Evolutionary conservation across 257 asterid genomes (phyloP).

Genomic region (Forsythia suspensa): DNA sequence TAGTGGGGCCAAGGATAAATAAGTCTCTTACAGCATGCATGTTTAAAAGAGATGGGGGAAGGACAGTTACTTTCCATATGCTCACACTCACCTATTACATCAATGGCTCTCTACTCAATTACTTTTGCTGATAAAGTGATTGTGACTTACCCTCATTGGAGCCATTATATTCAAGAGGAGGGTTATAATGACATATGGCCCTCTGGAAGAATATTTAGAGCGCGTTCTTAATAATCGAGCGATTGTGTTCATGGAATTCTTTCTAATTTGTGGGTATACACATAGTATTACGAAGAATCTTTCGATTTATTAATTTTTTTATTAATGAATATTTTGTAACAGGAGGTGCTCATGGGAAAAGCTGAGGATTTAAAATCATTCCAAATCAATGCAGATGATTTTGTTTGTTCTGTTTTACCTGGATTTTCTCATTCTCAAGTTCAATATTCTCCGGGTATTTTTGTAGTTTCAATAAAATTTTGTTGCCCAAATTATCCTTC

Average conservation of each 20-base stretch:
- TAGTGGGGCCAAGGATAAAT: constrained; percentile 15
- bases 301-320: not conserved
- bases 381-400: constrained; percentile 72
- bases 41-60: constrained; percentile 40
- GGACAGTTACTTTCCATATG: not conserved
- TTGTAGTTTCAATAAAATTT: not conserved
- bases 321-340: not conserved
- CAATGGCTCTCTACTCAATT: constrained; percentile 5
- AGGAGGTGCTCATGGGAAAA: constrained; percentile 87
- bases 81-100: constrained; percentile 10
- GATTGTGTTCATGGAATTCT: too few relatives aligned
- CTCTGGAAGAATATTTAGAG: not conserved
- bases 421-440: constrained; percentile 75
- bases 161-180: too few relatives aligned
- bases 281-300: not conserved
- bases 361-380: constrained; percentile 59
- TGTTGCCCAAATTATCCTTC: not conserved
- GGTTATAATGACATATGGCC: too few relatives aligned
- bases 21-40: constrained; percentile 32
- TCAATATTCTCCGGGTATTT: constrained; percentile 83
- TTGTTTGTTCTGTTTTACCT: constrained; percentile 79
- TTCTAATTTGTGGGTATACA: too few relatives aligned
- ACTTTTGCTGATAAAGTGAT: constrained; percentile 24
- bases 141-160: constrained; percentile 15
- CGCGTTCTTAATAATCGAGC: not conserved